Base-by-base conservation (phyloP, 371 early-diverging fungal species). In the Circinella minor region DNA sequence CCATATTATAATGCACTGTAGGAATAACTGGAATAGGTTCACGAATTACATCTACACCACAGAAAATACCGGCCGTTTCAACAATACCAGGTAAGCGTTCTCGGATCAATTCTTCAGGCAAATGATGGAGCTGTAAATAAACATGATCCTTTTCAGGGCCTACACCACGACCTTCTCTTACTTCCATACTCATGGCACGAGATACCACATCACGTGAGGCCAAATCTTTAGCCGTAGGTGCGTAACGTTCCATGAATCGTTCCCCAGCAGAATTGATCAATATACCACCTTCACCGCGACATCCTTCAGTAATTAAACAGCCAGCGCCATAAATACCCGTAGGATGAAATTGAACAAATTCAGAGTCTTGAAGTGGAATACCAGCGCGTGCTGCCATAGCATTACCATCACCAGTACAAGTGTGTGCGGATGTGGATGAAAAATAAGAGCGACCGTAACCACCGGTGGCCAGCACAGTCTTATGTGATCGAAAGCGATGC, bases 1-100 rank as follows among this genome's bases (percentile, higher is more conserved):
- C 99, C 98, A 98, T 98, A 89, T 98, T 98, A 91, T 98, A 98
- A 82, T 98, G 99, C 73, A 98, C 99, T 68, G 99, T 98, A 70
- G 99, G 99, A 65, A 98, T 86, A 59, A 98, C 98, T 14, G 99
- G 99, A 80, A 98, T 98, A 55, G 99, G 97, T 80, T 98, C 98
- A 89, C 97, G 97, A 81, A 98, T 98, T 39, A 98, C 97, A 86
- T 98, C 97, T 55, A 98, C 98, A 80, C 97, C 97, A 60, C 97
- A 93, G 81, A 98, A 98, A 80, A 98, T 98, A 70, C 94, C 94
- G 43, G 98, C 97, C 18, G 98, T 98, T 83, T 98, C 98, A 11
- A 96, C 98, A 71, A 98, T 98, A 85, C 98, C 98, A 37, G 99
- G 99, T 63, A 98, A 90, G 77, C 98, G 95, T 83, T 96, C 96